phyloP scores from a whole-genome alignment of 2,329 filamentous ascomycete genomes.

The Aspergillus arachidicola region DNA sequence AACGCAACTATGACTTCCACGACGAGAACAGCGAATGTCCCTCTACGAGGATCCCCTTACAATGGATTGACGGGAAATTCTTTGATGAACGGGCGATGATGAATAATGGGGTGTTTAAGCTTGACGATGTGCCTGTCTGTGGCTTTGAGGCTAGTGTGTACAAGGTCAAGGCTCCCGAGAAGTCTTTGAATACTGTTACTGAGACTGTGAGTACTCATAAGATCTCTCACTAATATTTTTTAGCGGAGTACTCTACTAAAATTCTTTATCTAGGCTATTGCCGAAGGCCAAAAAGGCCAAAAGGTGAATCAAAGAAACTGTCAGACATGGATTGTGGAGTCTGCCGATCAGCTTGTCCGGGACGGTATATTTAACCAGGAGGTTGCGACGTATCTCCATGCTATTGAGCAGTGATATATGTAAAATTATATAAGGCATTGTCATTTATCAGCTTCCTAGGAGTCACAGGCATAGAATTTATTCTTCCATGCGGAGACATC shows the following conservation, averaged over 20 bases:
- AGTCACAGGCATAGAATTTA: no score
- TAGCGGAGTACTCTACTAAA: neutral
- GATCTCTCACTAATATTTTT: neutral
- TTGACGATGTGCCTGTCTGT: slow-evolving; percentile 28
- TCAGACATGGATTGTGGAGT: slow-evolving; percentile 42
- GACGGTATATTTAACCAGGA: slow-evolving; percentile 29
- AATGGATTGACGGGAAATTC: slow-evolving; percentile 31
- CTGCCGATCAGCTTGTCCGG: slow-evolving; percentile 31
- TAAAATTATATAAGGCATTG: neutral
- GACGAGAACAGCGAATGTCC: slow-evolving; percentile 15
- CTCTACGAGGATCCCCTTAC: slow-evolving; percentile 28
- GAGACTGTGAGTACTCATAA: slow-evolving; percentile 2
- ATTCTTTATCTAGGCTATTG: neutral
- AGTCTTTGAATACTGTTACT: slow-evolving; percentile 19
- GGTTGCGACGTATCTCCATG: slow-evolving; percentile 28
- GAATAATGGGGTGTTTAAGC: slow-evolving; percentile 22
- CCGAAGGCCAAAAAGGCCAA: neutral
- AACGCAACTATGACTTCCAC: slow-evolving; percentile 30
- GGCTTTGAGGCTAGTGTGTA: slow-evolving; percentile 28
- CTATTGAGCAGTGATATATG: slow-evolving; percentile 25
- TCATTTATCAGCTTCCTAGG: neutral
- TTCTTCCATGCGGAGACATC: neutral
- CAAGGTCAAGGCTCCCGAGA: slow-evolving; percentile 17
- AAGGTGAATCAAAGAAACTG: slow-evolving; percentile 36
- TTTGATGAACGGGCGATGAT: slow-evolving; percentile 31